Base-by-base conservation (phyloP, 129 eudicot species). In the Glebionis coronaria region DNA sequence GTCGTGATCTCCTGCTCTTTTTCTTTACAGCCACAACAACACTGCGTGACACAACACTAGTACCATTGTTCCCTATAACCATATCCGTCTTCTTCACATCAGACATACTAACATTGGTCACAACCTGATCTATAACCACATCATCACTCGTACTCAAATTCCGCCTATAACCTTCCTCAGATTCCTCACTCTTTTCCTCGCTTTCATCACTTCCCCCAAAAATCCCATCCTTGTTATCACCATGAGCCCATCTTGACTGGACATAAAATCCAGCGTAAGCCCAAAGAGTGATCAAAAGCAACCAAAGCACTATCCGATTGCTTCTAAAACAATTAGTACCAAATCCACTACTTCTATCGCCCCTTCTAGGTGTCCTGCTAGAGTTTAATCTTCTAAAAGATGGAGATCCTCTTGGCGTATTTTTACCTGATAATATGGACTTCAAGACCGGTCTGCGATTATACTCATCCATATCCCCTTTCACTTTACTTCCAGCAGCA, bases 171-270 rank as follows among this genome's bases (percentile, higher is more conserved):
- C 67, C 73, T 44, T 72, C 75, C 10, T 69, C 73, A 12, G 79
- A 46, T 19, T 69, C 82, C 27, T 75, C 45, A 31, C 21, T 61
- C 67, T 49, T 35, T 35, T 7, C 84, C 53, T 64, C 73, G 50
- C 31, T 53, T n/a, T 59, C 47, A 25, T 76, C 79, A 52, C 46
- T 79, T 23, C 85, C 95, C 28, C 92, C 95, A 69, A 84, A 86
- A 14, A 84, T 82, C 46, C 84, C 91, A 42, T 87, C 99, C 76
- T 85, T 78, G 51, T 93, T 89, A 75, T 93, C 90, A 19, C 93
- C 95, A 78, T 93, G 97, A 20, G 97, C 97, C 97, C 97, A 90
- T 74, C 87, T 90, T 4, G 97, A 90, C 77, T 93, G 99, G 20
- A 89, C 44, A 75, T 84, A 88, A 65, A 93, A 93, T 47, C 95